Conservation (phyloP, 2,329 filamentous ascomycete species). For the Colletotrichum gigasporum region DNA sequence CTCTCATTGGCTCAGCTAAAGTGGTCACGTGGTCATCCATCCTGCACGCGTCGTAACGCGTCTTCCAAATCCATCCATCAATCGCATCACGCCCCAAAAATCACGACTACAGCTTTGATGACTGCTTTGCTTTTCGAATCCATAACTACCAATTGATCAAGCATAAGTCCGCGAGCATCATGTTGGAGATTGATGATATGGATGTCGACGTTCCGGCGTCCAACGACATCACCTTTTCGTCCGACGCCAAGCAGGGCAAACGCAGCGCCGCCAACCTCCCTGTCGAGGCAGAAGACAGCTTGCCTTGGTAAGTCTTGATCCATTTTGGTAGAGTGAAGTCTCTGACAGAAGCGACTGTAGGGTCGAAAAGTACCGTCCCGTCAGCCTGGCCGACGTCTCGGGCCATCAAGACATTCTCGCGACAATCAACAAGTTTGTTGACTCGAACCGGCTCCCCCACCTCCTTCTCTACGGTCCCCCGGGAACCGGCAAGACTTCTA, state of each 20-base stretch:
- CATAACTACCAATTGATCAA: neutral
- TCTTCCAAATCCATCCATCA: constrained; percentile 5
- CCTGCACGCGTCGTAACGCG: constrained; percentile 25
- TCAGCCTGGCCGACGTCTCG: constrained; percentile 89
- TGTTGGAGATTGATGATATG: constrained; percentile 75
- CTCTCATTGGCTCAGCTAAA: constrained; percentile 1
- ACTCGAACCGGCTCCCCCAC: constrained; percentile 92
- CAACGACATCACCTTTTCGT: constrained; percentile 72
- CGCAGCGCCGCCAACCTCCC: constrained; percentile 91
- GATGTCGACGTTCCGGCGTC: constrained; percentile 63
- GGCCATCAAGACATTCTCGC: constrained; percentile 97
- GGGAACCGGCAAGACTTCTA: constrained; percentile 97
- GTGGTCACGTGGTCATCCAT: constrained; percentile 5
- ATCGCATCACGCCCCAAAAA: neutral
- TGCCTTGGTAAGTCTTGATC: constrained; percentile 78
- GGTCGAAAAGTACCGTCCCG: constrained; percentile 97
- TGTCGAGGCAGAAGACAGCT: constrained; percentile 89
- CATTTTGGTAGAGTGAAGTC: too few species aligned
- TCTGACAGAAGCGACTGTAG: constrained; percentile 49
- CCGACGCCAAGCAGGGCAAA: constrained; percentile 86
- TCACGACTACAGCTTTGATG: neutral
- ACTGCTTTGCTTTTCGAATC: neutral
- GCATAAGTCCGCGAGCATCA: too few species aligned
- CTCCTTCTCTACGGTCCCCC: constrained; percentile 96
- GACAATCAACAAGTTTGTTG: constrained; percentile 97